Evolutionary conservation across 148 eudicot species (phyloP), one percentile per base, ranked within the genome.

Genomic region (Silene latifolia): DNA sequence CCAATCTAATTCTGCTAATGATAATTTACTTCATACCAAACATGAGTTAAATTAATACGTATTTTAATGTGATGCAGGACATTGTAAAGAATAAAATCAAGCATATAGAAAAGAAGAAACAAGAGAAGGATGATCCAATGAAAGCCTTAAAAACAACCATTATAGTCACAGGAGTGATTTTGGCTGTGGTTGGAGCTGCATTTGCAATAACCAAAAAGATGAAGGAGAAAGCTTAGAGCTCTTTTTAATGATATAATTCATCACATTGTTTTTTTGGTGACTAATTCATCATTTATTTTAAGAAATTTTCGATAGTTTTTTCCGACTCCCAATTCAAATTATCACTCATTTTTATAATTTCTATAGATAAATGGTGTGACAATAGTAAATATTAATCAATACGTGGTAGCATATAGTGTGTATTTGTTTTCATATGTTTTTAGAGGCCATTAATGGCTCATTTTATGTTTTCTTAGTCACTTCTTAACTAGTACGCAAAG

Each of bases 151-250:
- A 87, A 68, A 81, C 84, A 20, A 81, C 85, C 42, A 64, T 93
- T 3, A 84, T 90, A 11, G 80, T 89, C 56, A 86, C 98, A 0
- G 96, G 96, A 35, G 81, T 89, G 1, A 73, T 87, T 54, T 76
- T 93, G 61, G 88, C 89, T 27, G 78, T 90, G 23, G 89, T 84
- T 65, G 98, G 96, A 35, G 90, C 88, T 10, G 77, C 73, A 24
- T 83, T 82, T 58, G 79, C 72, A 29, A 53, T 83, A 9, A 80
- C 76, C 72, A 78, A 78, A 76, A 82, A 78, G 54, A 70, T 81
- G 84, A 71, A 67, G 42, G 86, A 79, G 60, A 81, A 78, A 62
- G 44, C 68, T 61, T 51, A 51, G 14, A 2, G 2, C 53, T 20
- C 42, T 4, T 32, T 32, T 4, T 3, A 32, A 32, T 32, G 4